Conservation (phyloP, 371 early-diverging fungal species). For the Smittium culicis region DNA sequence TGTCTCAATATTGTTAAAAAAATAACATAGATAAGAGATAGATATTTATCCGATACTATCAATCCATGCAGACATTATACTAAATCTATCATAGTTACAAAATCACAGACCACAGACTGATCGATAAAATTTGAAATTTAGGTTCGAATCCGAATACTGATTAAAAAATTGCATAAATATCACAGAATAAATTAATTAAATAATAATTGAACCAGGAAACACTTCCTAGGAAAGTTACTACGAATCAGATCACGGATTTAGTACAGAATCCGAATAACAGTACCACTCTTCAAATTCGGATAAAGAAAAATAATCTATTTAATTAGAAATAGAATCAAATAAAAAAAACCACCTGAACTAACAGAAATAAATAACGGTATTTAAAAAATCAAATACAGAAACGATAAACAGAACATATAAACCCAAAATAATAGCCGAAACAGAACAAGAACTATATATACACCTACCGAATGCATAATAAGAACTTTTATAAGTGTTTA, state of each 20-base stretch:
- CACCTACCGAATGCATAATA: background rate
- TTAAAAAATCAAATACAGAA: too few species aligned
- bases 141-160: background rate
- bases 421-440: too few species aligned
- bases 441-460: too few species aligned
- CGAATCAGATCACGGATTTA: too few species aligned
- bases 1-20: background rate
- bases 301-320: too few species aligned
- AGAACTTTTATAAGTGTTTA: slow-evolving; percentile 3
- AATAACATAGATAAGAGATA: background rate
- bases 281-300: too few species aligned
- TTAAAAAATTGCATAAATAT: background rate
- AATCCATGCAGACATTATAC: slow-evolving; percentile 5
- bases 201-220: background rate
- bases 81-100: slow-evolving; percentile 7
- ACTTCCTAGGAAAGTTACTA: too few species aligned
- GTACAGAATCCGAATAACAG: too few species aligned
- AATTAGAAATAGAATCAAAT: too few species aligned
- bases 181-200: background rate
- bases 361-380: too few species aligned
- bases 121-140: background rate
- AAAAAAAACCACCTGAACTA: too few species aligned
- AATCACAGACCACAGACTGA: slow-evolving; percentile 6
- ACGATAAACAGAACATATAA: too few species aligned
- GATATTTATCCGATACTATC: slow-evolving; percentile 9